phyloP scores from a whole-genome alignment of 352 stramenopile genomes.

The Blastocystis sp. region DNA sequence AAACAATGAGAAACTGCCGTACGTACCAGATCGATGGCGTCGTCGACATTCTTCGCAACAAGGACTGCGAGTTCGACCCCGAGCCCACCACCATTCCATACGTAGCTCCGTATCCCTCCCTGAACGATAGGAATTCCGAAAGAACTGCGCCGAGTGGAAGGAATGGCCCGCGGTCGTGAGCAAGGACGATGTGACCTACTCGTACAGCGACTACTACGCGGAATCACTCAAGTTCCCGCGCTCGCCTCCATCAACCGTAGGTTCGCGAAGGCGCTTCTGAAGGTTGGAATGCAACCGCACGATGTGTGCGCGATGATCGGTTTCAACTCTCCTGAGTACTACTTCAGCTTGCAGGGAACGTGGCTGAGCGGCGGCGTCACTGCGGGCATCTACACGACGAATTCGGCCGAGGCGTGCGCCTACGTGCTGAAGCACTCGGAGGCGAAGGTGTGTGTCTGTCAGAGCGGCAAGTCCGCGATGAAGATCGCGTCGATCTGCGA shows the following conservation, averaged over 20 bases:
- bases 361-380: slow-evolving; percentile 83
- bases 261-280: slow-evolving; percentile 81
- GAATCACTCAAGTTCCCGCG: slow-evolving; percentile 78
- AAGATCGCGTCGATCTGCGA: slow-evolving; percentile 82
- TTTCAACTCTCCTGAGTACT: slow-evolving; percentile 86
- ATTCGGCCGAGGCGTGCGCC: slow-evolving; percentile 81
- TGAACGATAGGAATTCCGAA: slow-evolving; percentile 28
- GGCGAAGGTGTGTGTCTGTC: slow-evolving; percentile 82
- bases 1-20: slow-evolving; percentile 62
- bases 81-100: slow-evolving; percentile 63
- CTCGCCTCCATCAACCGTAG: background rate
- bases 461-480: slow-evolving; percentile 81
- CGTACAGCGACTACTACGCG: slow-evolving; percentile 81
- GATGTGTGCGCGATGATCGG: slow-evolving; percentile 85
- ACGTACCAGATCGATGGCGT: slow-evolving; percentile 60
- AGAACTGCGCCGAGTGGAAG: slow-evolving; percentile 50
- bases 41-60: slow-evolving; percentile 51
- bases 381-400: slow-evolving; percentile 85
- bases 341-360: slow-evolving; percentile 82
- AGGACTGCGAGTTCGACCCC: slow-evolving; percentile 48
- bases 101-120: background rate
- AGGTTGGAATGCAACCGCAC: slow-evolving; percentile 80
- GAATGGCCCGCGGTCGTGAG: slow-evolving; percentile 69
- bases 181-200: slow-evolving; percentile 74
- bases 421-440: slow-evolving; percentile 84